phyloP scores from a whole-genome alignment of 2,329 filamentous ascomycete genomes.

The Lanzia echinophila region DNA sequence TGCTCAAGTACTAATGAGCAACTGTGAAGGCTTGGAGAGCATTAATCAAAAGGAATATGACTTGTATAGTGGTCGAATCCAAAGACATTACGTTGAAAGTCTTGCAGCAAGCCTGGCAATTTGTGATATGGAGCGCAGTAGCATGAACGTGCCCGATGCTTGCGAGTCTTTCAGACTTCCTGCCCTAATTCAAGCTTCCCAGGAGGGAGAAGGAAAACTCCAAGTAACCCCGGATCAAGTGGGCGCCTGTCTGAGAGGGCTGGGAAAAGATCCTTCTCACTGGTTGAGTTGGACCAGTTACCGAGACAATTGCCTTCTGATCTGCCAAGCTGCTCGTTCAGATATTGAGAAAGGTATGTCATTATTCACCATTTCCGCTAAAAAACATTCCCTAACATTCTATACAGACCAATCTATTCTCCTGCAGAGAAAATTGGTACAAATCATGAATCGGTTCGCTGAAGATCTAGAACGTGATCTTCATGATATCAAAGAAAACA shows the following conservation, averaged over 20 bases:
- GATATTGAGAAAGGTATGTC: slow-evolving; percentile 49
- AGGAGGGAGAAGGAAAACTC: slow-evolving; percentile 28
- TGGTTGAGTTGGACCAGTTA: slow-evolving; percentile 62
- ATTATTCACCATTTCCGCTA: background rate
- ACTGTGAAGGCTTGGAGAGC: slow-evolving; percentile 27
- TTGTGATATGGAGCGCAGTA: slow-evolving; percentile 52
- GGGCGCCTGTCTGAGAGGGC: slow-evolving; percentile 44
- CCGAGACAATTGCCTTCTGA: slow-evolving; percentile 51
- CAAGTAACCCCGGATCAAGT: slow-evolving; percentile 30
- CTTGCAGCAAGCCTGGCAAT: slow-evolving; percentile 57
- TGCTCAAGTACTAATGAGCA: slow-evolving; percentile 30
- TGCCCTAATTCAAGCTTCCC: slow-evolving; percentile 31
- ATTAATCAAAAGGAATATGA: slow-evolving; percentile 24
- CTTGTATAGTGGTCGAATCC: slow-evolving; percentile 28
- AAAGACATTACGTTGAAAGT: slow-evolving; percentile 43
- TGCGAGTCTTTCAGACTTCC: slow-evolving; percentile 41
- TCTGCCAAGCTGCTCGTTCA: slow-evolving; percentile 54
- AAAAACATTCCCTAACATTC: slow-evolving; percentile 12
- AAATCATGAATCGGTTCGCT: slow-evolving; percentile 26
- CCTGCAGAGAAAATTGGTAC: slow-evolving; percentile 24
- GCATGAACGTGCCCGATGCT: slow-evolving; percentile 41
- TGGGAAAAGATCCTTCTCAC: slow-evolving; percentile 48
- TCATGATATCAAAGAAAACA: slow-evolving; percentile 15
- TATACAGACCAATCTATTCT: slow-evolving; percentile 27
- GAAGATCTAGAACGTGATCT: slow-evolving; percentile 22